Base-by-base conservation (phyloP, 371 early-diverging fungal genomes). In the Mortierella sp. region DNA sequence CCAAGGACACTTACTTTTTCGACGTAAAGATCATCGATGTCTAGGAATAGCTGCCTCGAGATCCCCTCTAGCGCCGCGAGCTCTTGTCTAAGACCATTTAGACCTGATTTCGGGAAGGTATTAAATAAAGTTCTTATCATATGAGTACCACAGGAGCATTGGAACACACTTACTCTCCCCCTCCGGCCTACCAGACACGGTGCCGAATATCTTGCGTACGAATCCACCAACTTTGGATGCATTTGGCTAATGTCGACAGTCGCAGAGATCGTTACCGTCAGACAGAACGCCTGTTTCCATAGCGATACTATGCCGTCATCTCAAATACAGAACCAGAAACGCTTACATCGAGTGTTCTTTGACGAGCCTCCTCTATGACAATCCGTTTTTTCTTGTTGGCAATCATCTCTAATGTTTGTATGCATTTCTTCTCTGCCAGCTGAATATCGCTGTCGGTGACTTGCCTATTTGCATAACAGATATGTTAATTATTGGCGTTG, bases 11-110 rank as follows among this genome's bases (percentile, higher is more conserved):
- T 63, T 64, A 83, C 89, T 80, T 83, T 72, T 53, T 90, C 92
- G 9, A 67, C 59, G 37, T 86, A 83, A 46, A 92, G 66, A 19
- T 85, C 84, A 31, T 92, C 90, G 44, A 92, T 75, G 50, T 92
- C 92, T 12, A 79, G 34, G 58, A 83, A 85, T 17, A 90, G 59
- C 56, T 90, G 89, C 50, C 83, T 80, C 30, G 81, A 70, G n/a
- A 93, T 78, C 26, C 82, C 80, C 56, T 91, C 90, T 21, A 91
- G 76, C n/a, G 85, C 86, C 17, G 80, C 80, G 9, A 92, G 79
- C 64, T 93, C 92, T 47, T 80, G 64, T 30, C 64, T 55, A 24
- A 89, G 62, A 14, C 52, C 63, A 19, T 80, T 64, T 12, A 83
- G 39, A 55, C 75, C 80, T 61, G 60, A 43, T n/a, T n/a, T n/a